Conservation (phyloP, 164 flowering plant species). For the Vitis riparia region DNA sequence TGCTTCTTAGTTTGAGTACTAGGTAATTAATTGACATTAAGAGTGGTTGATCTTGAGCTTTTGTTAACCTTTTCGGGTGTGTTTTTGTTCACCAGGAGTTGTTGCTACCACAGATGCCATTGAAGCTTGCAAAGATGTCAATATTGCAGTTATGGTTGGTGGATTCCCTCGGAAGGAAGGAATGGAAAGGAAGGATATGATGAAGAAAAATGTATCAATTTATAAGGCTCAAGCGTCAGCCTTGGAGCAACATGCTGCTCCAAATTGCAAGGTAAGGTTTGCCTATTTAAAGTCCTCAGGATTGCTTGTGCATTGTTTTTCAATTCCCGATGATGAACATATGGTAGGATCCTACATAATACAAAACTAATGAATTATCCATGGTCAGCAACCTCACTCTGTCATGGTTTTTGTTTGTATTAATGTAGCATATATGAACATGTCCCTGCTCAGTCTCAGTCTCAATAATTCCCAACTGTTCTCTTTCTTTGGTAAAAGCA, state of each 20-base stretch:
- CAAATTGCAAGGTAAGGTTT: conserved; percentile 66
- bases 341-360: too few relatives aligned
- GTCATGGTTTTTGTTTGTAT: too few relatives aligned
- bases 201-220: conserved; percentile 75
- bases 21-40: background rate
- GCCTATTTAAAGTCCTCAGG: too few relatives aligned
- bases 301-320: too few relatives aligned
- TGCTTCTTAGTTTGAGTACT: background rate
- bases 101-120: conserved; percentile 72
- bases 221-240: conserved; percentile 87
- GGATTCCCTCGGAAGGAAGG: conserved; percentile 84
- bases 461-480: too few relatives aligned
- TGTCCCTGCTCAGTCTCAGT: too few relatives aligned
- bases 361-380: too few relatives aligned
- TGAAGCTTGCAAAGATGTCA: conserved; percentile 71
- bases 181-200: conserved; percentile 90
- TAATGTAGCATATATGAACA: too few relatives aligned
- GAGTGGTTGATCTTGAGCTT: background rate
- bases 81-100: conserved; percentile 43
- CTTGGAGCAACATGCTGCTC: conserved; percentile 71
- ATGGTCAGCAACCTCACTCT: too few relatives aligned
- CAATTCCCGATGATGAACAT: too few relatives aligned
- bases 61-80: background rate
- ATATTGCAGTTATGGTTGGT: conserved; percentile 81
- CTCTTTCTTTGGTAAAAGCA: too few relatives aligned